A percentile compares a stretch with the other conserved stretches of the same genome.
phyloP scores from a whole-genome alignment of 768 basidiomycete species.

The Trametes elegans region DNA sequence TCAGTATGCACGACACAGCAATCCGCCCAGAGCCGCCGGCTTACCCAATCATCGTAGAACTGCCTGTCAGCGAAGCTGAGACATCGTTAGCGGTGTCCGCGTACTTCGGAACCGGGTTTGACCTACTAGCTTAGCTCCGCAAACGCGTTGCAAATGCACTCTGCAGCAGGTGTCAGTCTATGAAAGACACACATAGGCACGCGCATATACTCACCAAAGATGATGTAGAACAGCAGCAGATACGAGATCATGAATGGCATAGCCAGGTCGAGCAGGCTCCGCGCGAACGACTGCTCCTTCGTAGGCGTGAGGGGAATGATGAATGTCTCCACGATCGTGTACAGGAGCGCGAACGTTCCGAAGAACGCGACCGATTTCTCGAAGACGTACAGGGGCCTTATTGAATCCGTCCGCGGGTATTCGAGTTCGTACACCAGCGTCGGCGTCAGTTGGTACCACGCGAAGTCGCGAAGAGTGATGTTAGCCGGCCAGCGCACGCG shows the following conservation, averaged over 20 bases:
- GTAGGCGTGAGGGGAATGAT: slow-evolving; percentile 82
- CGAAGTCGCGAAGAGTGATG: slow-evolving; percentile 78
- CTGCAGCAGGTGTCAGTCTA: slow-evolving; percentile 37
- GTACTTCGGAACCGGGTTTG: not conserved
- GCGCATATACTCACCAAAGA: slow-evolving; percentile 57
- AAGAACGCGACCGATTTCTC: slow-evolving; percentile 82
- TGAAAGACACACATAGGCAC: not conserved
- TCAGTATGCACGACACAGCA: too few relatives aligned
- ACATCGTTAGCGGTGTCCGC: not conserved
- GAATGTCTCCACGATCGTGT: slow-evolving; percentile 90
- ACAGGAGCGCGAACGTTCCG: slow-evolving; percentile 93
- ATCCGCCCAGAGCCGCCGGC: slow-evolving; percentile 7
- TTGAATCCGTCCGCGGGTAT: slow-evolving; percentile 85
- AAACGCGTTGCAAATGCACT: slow-evolving; percentile 96
- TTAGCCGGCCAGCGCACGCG: slow-evolving; percentile 82
- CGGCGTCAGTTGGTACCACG: slow-evolving; percentile 83
- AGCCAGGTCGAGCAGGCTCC: slow-evolving; percentile 80
- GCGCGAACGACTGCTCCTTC: slow-evolving; percentile 66
- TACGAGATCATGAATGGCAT: slow-evolving; percentile 94
- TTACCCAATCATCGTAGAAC: slow-evolving; percentile 96
- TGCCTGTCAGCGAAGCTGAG: slow-evolving; percentile 91
- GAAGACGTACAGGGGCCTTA: slow-evolving; percentile 74
- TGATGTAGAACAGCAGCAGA: slow-evolving; percentile 80
- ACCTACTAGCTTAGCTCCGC: slow-evolving; percentile 87
- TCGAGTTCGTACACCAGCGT: slow-evolving; percentile 96